A percentile compares a stretch with the other conserved stretches of the same genome.
phyloP scores from a whole-genome alignment of 257 asterid species.

The Gentiana dahurica region DNA sequence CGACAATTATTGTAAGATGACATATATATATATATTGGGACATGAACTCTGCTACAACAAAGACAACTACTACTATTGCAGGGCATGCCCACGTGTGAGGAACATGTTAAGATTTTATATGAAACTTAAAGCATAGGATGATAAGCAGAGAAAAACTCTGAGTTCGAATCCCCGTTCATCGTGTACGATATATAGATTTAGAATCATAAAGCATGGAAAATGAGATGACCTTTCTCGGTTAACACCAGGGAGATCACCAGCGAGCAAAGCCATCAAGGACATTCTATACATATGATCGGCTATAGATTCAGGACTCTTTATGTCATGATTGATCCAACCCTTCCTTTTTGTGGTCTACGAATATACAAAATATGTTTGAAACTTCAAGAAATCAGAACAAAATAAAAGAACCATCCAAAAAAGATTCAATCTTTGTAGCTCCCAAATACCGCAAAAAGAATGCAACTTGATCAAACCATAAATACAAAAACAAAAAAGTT shows the following conservation, averaged over 20 bases:
- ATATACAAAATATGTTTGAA: not conserved
- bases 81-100: too few relatives aligned
- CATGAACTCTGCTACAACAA: too few relatives aligned
- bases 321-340: slow-evolving; percentile 93
- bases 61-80: too few relatives aligned
- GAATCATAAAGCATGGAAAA: not conserved
- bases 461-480: too few relatives aligned
- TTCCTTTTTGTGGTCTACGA: slow-evolving; percentile 80
- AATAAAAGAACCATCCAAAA: not conserved
- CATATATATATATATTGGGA: too few relatives aligned
- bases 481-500: too few relatives aligned
- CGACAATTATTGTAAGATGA: too few relatives aligned
- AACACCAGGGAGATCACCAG: slow-evolving; percentile 68
- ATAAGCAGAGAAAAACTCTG: too few relatives aligned
- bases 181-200: not conserved
- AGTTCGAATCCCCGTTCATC: not conserved
- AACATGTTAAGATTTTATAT: too few relatives aligned
- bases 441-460: too few relatives aligned
- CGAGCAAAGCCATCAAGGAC: slow-evolving; percentile 95
- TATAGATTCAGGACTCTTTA: slow-evolving; percentile 80
- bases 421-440: too few relatives aligned
- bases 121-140: too few relatives aligned
- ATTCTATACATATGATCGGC: slow-evolving; percentile 98
- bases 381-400: not conserved
- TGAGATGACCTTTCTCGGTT: slow-evolving; percentile 76